These are phyloP conservation scores for Byssochlamys sp. DNA, from an alignment of 2,329 filamentous ascomycete genomes.

Conservation along the genomic window DNA sequence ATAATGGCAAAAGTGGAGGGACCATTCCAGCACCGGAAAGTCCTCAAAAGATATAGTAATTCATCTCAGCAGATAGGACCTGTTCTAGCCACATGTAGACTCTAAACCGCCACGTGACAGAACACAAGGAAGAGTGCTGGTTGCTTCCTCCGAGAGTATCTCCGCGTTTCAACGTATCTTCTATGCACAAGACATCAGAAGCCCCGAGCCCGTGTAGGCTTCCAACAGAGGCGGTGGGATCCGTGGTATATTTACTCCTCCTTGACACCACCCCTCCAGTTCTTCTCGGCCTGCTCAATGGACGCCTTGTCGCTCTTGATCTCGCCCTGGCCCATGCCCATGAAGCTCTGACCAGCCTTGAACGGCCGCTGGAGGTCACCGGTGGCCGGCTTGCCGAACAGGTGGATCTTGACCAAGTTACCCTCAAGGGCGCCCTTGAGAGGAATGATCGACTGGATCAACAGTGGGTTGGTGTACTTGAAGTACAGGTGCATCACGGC, in stretches of 20 bases:
- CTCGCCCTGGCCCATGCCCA: slow-evolving; percentile 59
- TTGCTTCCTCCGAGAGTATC: neutral
- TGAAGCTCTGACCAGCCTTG: slow-evolving; percentile 75
- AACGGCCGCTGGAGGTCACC: slow-evolving; percentile 93
- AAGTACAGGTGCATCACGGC: slow-evolving; percentile 96
- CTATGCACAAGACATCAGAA: neutral
- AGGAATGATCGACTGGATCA: slow-evolving; percentile 97
- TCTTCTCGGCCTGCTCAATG: slow-evolving; percentile 41
- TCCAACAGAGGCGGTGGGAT: neutral
- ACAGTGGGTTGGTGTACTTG: slow-evolving; percentile 97
- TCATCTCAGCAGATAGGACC: neutral
- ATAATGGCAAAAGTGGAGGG: neutral
- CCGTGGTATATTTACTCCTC: slow-evolving; percentile 33
- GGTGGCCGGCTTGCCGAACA: slow-evolving; percentile 74
- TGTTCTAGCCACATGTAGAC: neutral
- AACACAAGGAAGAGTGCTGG: neutral
- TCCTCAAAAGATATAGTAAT: neutral
- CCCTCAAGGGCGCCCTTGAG: slow-evolving; percentile 90
- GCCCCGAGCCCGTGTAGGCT: neutral
- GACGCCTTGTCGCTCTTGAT: slow-evolving; percentile 89
- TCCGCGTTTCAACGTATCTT: neutral
- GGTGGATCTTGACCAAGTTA: slow-evolving; percentile 91
- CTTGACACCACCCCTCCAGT: slow-evolving; percentile 42
- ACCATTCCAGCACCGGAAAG: neutral
- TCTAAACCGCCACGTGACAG: neutral